Conservation (phyloP, 129 eudicot genomes). For the Oenanthe sinensis region DNA sequence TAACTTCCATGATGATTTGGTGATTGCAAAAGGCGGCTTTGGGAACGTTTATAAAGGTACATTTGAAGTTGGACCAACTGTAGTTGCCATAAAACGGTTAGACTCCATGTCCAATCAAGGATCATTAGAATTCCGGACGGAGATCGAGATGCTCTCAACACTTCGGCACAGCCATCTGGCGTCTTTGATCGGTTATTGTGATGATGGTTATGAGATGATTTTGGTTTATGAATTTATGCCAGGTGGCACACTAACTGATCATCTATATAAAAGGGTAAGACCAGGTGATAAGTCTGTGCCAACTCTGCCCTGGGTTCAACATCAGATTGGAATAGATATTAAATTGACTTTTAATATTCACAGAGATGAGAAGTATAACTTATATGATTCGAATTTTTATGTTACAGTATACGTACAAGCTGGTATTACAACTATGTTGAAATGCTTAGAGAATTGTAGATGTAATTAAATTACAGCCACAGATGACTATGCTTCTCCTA, state of each 20-base stretch:
- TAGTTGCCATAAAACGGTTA: constrained; percentile 25
- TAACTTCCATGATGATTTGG: constrained; percentile 12
- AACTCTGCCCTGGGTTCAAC: constrained; percentile 24
- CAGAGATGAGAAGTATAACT: not conserved
- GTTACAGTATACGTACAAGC: no score
- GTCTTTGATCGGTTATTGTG: constrained; percentile 30
- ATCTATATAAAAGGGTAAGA: constrained; percentile 15
- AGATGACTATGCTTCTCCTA: no score
- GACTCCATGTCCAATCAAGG: constrained; percentile 23
- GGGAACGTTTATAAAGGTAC: constrained; percentile 34
- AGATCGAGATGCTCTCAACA: constrained; percentile 27
- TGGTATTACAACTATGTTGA: no score
- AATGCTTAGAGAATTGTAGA: no score
- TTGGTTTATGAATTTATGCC: constrained; percentile 30
- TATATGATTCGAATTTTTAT: no score
- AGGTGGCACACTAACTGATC: constrained; percentile 26
- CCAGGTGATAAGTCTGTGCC: not conserved
- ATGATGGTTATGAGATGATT: constrained; percentile 29
- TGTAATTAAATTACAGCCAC: no score
- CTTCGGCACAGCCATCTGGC: constrained; percentile 29
- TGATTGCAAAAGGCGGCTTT: constrained; percentile 31
- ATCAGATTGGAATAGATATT: not conserved
- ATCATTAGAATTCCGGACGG: constrained; percentile 17
- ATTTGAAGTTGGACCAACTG: not conserved
- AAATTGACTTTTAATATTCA: not conserved